Evolutionary conservation across 257 asterid genomes (phyloP).

Genomic region (Salvia rosmarinus): DNA sequence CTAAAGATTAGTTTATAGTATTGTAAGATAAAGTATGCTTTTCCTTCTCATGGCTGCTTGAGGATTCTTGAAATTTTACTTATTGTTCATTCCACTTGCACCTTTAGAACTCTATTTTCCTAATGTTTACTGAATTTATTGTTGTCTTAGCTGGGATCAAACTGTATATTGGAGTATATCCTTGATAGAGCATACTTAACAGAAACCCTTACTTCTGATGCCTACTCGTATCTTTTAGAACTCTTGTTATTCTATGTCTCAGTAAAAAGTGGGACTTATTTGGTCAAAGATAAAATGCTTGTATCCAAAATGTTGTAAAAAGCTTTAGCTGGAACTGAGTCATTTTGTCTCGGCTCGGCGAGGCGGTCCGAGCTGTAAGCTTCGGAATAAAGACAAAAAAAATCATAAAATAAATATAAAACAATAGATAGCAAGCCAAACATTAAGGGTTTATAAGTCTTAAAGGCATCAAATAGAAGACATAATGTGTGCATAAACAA

Average conservation of each 20-base stretch:
- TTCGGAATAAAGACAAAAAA: too few species aligned
- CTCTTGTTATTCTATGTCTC: constrained; percentile 17
- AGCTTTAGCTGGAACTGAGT: too few species aligned
- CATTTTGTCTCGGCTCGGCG: too few species aligned
- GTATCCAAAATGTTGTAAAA: too few species aligned
- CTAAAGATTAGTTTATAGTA: background rate
- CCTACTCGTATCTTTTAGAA: background rate
- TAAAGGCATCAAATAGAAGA: too few species aligned
- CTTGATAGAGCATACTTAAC: background rate
- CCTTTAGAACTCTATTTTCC: background rate
- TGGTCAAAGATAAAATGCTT: constrained; percentile 6
- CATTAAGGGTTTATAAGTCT: too few species aligned
- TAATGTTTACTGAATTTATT: background rate
- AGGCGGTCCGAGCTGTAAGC: too few species aligned
- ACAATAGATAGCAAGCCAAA: too few species aligned
- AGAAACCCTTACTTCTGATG: background rate
- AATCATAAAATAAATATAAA: too few species aligned
- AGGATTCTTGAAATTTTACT: background rate
- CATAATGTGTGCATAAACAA: too few species aligned
- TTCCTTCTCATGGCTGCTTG: constrained; percentile 10
- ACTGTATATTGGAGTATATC: background rate
- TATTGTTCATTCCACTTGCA: background rate
- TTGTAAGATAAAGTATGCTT: constrained; percentile 9
- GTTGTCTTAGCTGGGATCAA: background rate
- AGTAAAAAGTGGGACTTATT: background rate